These are phyloP conservation scores for Myochromella boudieri DNA, from an alignment of 768 basidiomycete genomes.

Conservation along the genomic window DNA sequence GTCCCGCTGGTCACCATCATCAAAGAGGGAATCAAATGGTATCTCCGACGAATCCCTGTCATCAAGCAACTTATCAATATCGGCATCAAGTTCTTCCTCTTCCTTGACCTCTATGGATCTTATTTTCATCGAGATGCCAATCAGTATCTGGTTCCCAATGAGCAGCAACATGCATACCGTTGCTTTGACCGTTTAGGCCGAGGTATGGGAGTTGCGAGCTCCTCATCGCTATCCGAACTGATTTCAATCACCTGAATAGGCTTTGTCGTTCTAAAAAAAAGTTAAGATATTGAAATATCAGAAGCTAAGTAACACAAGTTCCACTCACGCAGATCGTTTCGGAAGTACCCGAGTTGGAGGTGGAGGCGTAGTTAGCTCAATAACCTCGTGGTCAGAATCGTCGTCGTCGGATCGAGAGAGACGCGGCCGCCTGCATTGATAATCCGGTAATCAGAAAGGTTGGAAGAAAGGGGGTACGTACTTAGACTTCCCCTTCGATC, in stretches of 20 bases:
- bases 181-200: conserved; percentile 15
- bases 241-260: conserved; percentile 35
- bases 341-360: conserved; percentile 55
- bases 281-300: not conserved
- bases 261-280: conserved; percentile 35
- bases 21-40: conserved; percentile 52
- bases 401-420: conserved; percentile 55
- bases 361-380: conserved; percentile 31
- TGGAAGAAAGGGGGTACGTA: conserved; percentile 22
- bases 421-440: conserved; percentile 46
- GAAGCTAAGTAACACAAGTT: not conserved
- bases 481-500: conserved; percentile 39
- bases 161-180: conserved; percentile 15
- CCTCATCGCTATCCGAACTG: conserved; percentile 39
- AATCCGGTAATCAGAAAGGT: not conserved
- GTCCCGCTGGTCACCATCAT: conserved; percentile 44
- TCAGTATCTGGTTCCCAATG: conserved; percentile 14
- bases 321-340: conserved; percentile 56
- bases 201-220: conserved; percentile 17
- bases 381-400: conserved; percentile 37
- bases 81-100: conserved; percentile 39
- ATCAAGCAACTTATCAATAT: conserved; percentile 39
- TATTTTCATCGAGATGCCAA: not conserved
- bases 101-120: conserved; percentile 30
- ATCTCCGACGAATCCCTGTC: conserved; percentile 19